Evolutionary conservation across 2,329 filamentous ascomycete genomes (phyloP).

Genomic region (Dactylellina cionopaga): DNA sequence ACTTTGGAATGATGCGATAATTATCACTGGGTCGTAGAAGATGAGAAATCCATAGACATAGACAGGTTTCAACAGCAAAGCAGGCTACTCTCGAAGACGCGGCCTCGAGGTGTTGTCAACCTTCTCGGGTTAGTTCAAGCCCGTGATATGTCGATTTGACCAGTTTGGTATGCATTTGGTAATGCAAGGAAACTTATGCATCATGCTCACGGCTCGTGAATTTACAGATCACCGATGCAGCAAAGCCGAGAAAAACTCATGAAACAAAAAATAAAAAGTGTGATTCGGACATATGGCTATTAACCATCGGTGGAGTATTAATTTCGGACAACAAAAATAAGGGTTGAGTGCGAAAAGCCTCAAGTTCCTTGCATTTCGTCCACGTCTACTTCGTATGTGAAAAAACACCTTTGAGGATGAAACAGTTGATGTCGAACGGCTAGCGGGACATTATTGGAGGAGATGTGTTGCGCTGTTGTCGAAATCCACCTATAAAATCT

Average conservation of each 20-base stretch:
- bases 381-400: background rate
- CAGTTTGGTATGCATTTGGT: too few species aligned
- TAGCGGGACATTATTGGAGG: conserved; percentile 34
- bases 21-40: too few species aligned
- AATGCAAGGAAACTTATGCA: too few species aligned
- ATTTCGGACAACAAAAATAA: background rate
- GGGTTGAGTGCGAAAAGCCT: background rate
- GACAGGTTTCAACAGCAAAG: too few species aligned
- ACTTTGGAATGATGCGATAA: too few species aligned
- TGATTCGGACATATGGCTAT: background rate
- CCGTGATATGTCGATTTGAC: too few species aligned
- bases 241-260: conserved; percentile 1
- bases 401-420: background rate
- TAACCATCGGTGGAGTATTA: conserved; percentile 3
- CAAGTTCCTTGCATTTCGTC: conserved; percentile 3
- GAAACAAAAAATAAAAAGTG: too few species aligned
- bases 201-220: background rate
- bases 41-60: too few species aligned
- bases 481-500: conserved; percentile 46
- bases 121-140: too few species aligned
- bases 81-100: too few species aligned
- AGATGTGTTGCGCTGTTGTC: conserved; percentile 45
- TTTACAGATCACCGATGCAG: background rate
- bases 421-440: background rate
- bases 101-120: too few species aligned